A percentile compares a stretch with the other conserved stretches of the same genome.
phyloP scores from a whole-genome alignment of 495 filamentous ascomycete species.

The Melanomma pulvis-pyrius region DNA sequence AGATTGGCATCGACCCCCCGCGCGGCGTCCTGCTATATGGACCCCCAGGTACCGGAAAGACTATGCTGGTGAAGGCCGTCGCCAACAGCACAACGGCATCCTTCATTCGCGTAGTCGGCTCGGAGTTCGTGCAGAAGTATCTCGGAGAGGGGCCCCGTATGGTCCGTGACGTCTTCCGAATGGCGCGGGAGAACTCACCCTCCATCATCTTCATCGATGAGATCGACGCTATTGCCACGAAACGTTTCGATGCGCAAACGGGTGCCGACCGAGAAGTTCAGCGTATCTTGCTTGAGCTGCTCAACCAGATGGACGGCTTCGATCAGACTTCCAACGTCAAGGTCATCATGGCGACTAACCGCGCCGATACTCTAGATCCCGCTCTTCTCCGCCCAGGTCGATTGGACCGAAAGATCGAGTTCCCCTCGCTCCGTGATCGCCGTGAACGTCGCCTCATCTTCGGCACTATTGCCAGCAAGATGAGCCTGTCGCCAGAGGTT shows the following conservation, averaged over 20 bases:
- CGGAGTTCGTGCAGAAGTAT: slow-evolving; percentile 98
- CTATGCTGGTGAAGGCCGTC: slow-evolving; percentile 97
- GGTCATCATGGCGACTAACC: slow-evolving; percentile 99
- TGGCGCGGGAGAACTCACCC: slow-evolving; percentile 97
- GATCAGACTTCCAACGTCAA: slow-evolving; percentile 98
- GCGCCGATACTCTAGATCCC: slow-evolving; percentile 94
- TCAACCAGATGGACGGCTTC: slow-evolving; percentile 99
- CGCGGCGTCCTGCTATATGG: slow-evolving; percentile 95
- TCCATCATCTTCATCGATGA: slow-evolving; percentile 99
- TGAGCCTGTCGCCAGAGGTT: slow-evolving; percentile 94
- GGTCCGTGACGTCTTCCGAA: slow-evolving; percentile 98
- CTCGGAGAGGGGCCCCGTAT: slow-evolving; percentile 96
- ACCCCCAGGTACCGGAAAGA: slow-evolving; percentile 96
- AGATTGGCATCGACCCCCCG: slow-evolving; percentile 97
- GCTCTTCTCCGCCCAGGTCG: slow-evolving; percentile 91
- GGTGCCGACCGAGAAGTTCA: slow-evolving; percentile 97
- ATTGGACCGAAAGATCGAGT: slow-evolving; percentile 97
- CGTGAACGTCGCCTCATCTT: slow-evolving; percentile 95
- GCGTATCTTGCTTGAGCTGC: slow-evolving; percentile 92
- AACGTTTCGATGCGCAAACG: slow-evolving; percentile 97
- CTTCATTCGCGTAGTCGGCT: slow-evolving; percentile 97
- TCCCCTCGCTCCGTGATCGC: slow-evolving; percentile 86
- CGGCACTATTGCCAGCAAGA: slow-evolving; percentile 91
- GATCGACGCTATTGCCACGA: slow-evolving; percentile 98
- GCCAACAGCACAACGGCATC: slow-evolving; percentile 97